Percentiles rank a stretch among this genome's conserved stretches.
phyloP scores from a whole-genome alignment of 139 green algal species.

The Parachlorella kessleri region DNA sequence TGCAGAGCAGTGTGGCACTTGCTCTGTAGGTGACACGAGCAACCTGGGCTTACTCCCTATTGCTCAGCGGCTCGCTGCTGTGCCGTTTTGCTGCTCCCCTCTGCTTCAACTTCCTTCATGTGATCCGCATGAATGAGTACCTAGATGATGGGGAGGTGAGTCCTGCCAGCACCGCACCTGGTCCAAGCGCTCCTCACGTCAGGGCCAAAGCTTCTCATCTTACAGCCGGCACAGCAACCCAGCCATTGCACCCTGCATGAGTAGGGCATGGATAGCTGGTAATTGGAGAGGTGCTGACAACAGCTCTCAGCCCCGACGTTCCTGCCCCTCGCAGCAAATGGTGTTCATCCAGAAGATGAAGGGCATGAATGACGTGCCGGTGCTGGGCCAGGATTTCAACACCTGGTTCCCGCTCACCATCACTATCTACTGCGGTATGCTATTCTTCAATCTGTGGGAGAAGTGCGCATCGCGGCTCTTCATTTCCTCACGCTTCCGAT shows the following conservation, averaged over 20 bases:
- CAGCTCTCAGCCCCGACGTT: no score
- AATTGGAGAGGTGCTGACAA: no score
- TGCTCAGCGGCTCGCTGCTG: conserved; percentile 50
- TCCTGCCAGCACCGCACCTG: no score
- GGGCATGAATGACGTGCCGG: conserved; percentile 75
- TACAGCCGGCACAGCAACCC: no score
- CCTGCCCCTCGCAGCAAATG: conserved; percentile 45
- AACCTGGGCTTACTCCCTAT: conserved; percentile 62
- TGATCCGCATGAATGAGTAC: conserved; percentile 53
- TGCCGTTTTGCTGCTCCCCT: conserved; percentile 89
- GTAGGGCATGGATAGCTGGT: no score
- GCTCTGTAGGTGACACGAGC: conserved; percentile 48
- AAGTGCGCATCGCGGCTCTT: conserved; percentile 31
- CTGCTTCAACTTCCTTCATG: conserved; percentile 82
- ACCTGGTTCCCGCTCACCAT: conserved; percentile 82
- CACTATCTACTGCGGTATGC: conserved; percentile 60
- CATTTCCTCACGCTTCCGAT: conserved; percentile 22
- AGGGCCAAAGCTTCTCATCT: no score
- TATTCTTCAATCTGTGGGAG: conserved; percentile 52
- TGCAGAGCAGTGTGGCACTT: no score
- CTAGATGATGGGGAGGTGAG: conserved; percentile 26
- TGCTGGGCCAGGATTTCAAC: conserved; percentile 75
- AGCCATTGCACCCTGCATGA: no score
- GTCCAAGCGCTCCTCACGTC: no score
- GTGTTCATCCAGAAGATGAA: conserved; percentile 79